Base-by-base conservation (phyloP, 768 basidiomycete genomes). In the Hortiboletus flavorubellus region DNA sequence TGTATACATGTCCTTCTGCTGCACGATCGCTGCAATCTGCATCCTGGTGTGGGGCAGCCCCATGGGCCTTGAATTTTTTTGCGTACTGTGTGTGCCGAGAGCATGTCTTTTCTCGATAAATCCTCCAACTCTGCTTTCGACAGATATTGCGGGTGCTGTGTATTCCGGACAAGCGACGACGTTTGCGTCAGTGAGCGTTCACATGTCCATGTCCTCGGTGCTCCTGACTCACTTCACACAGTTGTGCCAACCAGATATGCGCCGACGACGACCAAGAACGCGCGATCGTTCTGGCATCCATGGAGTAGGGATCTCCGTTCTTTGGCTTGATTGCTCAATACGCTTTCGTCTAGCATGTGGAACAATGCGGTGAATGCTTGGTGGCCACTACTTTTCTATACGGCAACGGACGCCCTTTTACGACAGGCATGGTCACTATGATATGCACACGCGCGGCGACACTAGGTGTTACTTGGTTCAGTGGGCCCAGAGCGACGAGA, bases 161-260 rank as follows among this genome's bases (percentile, higher is more conserved):
- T 91, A 85, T 63, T 79, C 86, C 0, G 87, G 88, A 10, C 89
- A 90, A 65, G 89, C 87, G 7, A 83, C 81, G 16, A 91, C 87
- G 26, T 89, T 90, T 63, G 84, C 85, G 80, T 85, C 59, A 50
- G 81, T 74, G 18, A 31, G 34, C 46, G 15, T 15, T 43, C 35
- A 31, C 33, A 38, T 15, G 21, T 46, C 26, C 33, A 38, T 15
- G 21, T 46, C 26, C 34, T 33, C 31, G 4, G 16, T 23, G 10
- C n/a, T 47, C 37, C 10, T 46, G 35, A 45, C 56, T 58, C 44
- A 56, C 26, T 37, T 21, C 56, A 23, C 51, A 18, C 59, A 84
- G 83, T 14, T 89, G 89, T 89, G 86, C 87, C n/a, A 91, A 91
- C 67, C 84, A 87, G 64, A 79, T 87, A 48, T 85, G 84, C 54